Evolutionary conservation across 2,329 filamentous ascomycete species (phyloP).

Genomic region (Ascosphaera apis): DNA sequence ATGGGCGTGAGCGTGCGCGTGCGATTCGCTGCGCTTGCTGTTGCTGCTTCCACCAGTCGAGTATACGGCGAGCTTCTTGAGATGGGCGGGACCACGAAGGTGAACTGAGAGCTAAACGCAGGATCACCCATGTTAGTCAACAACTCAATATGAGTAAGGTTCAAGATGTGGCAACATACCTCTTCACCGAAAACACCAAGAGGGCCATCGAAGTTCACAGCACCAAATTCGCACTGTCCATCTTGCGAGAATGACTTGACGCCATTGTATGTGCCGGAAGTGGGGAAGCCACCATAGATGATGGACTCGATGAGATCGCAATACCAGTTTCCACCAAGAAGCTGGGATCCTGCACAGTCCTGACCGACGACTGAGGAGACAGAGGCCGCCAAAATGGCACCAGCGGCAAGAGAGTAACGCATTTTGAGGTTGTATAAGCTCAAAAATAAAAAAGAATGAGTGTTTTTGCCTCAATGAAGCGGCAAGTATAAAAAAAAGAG

Average conservation of each 20-base stretch:
- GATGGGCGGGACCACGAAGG: slow-evolving; percentile 43
- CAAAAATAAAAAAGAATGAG: background rate
- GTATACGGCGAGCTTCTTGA: slow-evolving; percentile 50
- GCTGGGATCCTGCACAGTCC: slow-evolving; percentile 6
- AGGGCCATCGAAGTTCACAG: slow-evolving; percentile 32
- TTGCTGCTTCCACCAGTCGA: slow-evolving; percentile 20
- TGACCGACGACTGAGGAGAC: slow-evolving; percentile 7
- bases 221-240: slow-evolving; percentile 30
- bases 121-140: slow-evolving; percentile 4
- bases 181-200: slow-evolving; percentile 47
- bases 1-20: slow-evolving; percentile 24
- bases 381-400: slow-evolving; percentile 6
- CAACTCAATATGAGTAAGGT: background rate
- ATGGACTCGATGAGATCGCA: slow-evolving; percentile 42
- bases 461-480: background rate
- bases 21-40: slow-evolving; percentile 17
- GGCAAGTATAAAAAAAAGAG: background rate
- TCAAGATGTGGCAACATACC: slow-evolving; percentile 23
- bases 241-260: slow-evolving; percentile 38
- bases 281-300: slow-evolving; percentile 40
- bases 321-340: slow-evolving; percentile 37
- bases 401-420: slow-evolving; percentile 4
- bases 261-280: slow-evolving; percentile 38
- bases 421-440: slow-evolving; percentile 3
- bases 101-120: slow-evolving; percentile 43